These are phyloP conservation scores for Rhodotorula sp. DNA, from an alignment of 1,284 basidiomycete genomes.

Conservation along the genomic window DNA sequence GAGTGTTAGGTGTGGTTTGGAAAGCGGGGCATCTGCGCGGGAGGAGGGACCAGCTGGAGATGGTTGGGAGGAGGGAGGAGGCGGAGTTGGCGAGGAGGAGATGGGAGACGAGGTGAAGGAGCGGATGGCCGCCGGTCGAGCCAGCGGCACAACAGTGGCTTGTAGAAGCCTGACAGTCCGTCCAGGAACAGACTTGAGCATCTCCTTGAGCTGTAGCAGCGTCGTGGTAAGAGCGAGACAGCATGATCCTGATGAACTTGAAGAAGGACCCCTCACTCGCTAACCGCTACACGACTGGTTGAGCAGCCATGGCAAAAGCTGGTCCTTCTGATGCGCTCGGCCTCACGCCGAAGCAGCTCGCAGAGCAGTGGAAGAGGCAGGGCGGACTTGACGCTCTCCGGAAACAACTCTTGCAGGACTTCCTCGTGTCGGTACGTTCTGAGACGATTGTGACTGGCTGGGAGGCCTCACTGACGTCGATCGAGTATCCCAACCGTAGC, in stretches of 20 bases:
- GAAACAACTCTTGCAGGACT: constrained; percentile 20
- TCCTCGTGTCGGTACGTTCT: constrained; percentile 26
- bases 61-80: neutral
- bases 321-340: neutral
- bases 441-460: too few relatives aligned
- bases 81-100: neutral
- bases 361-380: constrained; percentile 12
- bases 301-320: neutral
- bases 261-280: neutral
- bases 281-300: neutral
- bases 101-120: neutral
- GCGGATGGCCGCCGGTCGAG: neutral
- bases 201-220: neutral
- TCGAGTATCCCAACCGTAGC: neutral
- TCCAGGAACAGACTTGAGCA: neutral
- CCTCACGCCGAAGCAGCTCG: constrained; percentile 22
- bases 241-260: neutral
- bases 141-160: neutral
- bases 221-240: too few relatives aligned
- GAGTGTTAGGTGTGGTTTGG: constrained; percentile 27
- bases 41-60: neutral
- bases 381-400: constrained; percentile 32
- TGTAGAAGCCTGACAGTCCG: neutral
- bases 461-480: neutral
- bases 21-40: neutral